These are phyloP conservation scores for Zygosaccharomyces sapae DNA, from an alignment of 1,139 yeast genomes.

Conservation along the genomic window DNA sequence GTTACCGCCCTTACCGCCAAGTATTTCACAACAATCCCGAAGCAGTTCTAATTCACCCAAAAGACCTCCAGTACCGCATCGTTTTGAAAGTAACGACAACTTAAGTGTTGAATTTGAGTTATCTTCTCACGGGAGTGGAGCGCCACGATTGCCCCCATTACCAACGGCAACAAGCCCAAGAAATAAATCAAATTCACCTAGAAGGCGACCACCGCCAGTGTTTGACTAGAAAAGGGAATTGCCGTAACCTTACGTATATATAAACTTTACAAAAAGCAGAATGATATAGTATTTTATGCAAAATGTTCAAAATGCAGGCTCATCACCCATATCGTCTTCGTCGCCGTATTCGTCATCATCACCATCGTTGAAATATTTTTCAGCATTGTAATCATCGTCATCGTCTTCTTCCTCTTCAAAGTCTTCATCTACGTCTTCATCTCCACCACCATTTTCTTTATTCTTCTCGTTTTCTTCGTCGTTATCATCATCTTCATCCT, in stretches of 20 bases:
- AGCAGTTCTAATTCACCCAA: conserved; percentile 12
- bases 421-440: conserved; percentile 41
- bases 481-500: conserved; percentile 53
- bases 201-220: conserved; percentile 31
- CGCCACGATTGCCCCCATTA: conserved; percentile 29
- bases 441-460: conserved; percentile 40
- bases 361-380: conserved; percentile 62
- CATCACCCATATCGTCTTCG: conserved; percentile 53
- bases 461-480: conserved; percentile 53
- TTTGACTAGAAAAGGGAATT: neutral
- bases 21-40: conserved; percentile 1
- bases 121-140: conserved; percentile 2
- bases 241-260: neutral
- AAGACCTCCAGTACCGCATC: conserved; percentile 31
- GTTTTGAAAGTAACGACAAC: neutral
- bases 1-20: conserved; percentile 34
- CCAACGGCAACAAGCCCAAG: conserved; percentile 24
- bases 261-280: neutral
- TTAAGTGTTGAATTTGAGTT: neutral
- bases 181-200: conserved; percentile 22
- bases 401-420: conserved; percentile 77
- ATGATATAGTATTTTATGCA: neutral
- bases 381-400: conserved; percentile 75
- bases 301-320: conserved; percentile 58
- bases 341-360: conserved; percentile 49